Conservation (phyloP, 805 yeast species). For the Yamadazyma insecticola region DNA sequence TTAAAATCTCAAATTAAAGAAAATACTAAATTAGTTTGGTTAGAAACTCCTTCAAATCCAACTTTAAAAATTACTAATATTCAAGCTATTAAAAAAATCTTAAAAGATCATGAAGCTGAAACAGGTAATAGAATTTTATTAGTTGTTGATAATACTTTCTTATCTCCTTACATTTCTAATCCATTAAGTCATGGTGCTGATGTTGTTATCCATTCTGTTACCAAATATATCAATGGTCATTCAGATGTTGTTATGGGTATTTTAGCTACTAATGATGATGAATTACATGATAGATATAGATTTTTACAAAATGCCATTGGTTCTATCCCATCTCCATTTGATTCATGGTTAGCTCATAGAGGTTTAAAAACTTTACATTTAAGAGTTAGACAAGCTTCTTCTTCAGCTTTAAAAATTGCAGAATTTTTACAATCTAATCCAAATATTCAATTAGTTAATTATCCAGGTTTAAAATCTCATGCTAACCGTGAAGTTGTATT, state of each 20-base stretch:
- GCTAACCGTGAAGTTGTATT: constrained; percentile 57
- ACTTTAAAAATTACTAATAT: constrained; percentile 79
- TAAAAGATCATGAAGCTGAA: constrained; percentile 40
- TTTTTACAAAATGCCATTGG: constrained; percentile 87
- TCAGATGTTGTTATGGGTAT: constrained; percentile 89
- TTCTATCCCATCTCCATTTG: constrained; percentile 86
- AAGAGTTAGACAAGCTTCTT: constrained; percentile 67
- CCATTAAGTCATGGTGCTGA: constrained; percentile 84
- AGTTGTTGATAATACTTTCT: constrained; percentile 85
- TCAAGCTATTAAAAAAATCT: constrained; percentile 50
- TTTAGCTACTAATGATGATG: constrained; percentile 62
- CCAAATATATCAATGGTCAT: constrained; percentile 90
- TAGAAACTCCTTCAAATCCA: constrained; percentile 88
- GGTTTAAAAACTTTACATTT: constrained; percentile 84
- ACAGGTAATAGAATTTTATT: constrained; percentile 51
- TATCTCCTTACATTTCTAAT: constrained; percentile 82
- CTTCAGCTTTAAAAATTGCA: constrained; percentile 65
- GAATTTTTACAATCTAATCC: constrained; percentile 50
- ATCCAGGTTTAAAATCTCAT: constrained; percentile 76
- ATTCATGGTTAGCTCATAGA: constrained; percentile 89
- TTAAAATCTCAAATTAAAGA: constrained; percentile 50
- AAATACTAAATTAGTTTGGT: constrained; percentile 76
- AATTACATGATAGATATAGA: constrained; percentile 57
- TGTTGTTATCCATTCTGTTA: constrained; percentile 82
- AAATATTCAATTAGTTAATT: constrained; percentile 63